Evolutionary conservation across 805 yeast species (phyloP).

Genomic region (Wickerhamomyces bisporus): DNA sequence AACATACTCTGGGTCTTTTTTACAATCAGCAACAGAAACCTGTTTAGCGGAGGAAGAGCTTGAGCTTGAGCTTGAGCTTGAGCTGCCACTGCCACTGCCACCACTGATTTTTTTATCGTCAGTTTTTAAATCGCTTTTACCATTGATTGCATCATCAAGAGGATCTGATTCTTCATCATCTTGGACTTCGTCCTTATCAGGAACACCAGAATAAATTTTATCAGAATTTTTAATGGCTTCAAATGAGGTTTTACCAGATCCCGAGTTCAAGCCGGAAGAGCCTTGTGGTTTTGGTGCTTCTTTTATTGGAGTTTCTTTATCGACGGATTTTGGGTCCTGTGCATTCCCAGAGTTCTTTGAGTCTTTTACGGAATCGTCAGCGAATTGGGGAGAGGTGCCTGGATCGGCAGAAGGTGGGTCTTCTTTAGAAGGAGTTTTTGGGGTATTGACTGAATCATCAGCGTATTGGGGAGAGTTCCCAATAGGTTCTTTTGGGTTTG

Average conservation of each 20-base stretch:
- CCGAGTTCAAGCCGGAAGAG: conserved; percentile 1
- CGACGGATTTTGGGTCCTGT: conserved; percentile 22
- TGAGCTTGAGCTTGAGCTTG: background rate
- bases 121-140: background rate
- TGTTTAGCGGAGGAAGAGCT: conserved; percentile 3
- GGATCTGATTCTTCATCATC: conserved; percentile 15
- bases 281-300: conserved; percentile 25
- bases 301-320: conserved; percentile 22
- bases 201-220: conserved; percentile 25
- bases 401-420: too few species aligned
- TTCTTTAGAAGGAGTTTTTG: background rate
- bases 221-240: conserved; percentile 24
- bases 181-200: conserved; percentile 16
- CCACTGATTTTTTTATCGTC: too few species aligned
- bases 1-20: conserved; percentile 58
- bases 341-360: conserved; percentile 9
- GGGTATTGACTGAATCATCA: conserved; percentile 21
- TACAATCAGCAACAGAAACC: conserved; percentile 26
- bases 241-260: conserved; percentile 15
- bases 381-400: conserved; percentile 21
- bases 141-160: background rate
- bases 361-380: conserved; percentile 16
- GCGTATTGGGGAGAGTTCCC: conserved; percentile 23
- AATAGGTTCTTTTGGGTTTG: conserved; percentile 10
- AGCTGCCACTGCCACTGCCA: too few species aligned